Percentiles rank a stretch among this genome's conserved stretches.
Conservation (phyloP, 1,139 yeast species). For the Pichia sp. region DNA sequence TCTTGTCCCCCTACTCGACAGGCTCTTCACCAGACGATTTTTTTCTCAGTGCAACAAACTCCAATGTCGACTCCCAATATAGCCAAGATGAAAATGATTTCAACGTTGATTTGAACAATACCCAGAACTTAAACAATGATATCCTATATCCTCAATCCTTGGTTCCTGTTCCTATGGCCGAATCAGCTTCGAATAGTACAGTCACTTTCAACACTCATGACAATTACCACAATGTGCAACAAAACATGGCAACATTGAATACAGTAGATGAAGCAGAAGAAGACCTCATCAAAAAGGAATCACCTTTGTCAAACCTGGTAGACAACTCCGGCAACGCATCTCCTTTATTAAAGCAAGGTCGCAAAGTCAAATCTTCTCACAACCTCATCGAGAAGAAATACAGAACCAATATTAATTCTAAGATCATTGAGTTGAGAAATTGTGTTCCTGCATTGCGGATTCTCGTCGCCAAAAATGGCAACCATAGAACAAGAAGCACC, state of each 20-base stretch:
- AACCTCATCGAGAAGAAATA: slow-evolving; percentile 77
- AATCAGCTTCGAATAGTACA: slow-evolving; percentile 29
- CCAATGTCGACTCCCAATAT: slow-evolving; percentile 20
- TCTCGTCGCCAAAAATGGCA: slow-evolving; percentile 33
- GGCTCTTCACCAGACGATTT: slow-evolving; percentile 35
- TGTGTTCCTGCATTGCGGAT: slow-evolving; percentile 66
- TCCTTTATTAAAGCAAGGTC: slow-evolving; percentile 17
- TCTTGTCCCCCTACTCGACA: slow-evolving; percentile 31
- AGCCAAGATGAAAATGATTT: slow-evolving; percentile 14
- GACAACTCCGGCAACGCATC: not conserved
- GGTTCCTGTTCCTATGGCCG: slow-evolving; percentile 28
- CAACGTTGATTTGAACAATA: slow-evolving; percentile 10
- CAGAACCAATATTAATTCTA: slow-evolving; percentile 70
- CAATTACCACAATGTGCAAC: slow-evolving; percentile 13
- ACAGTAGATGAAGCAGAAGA: slow-evolving; percentile 24
- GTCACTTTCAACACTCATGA: slow-evolving; percentile 24
- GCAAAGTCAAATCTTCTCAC: slow-evolving; percentile 58
- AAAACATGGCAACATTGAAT: slow-evolving; percentile 16
- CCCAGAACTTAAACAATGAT: slow-evolving; percentile 14
- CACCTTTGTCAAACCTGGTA: not conserved
- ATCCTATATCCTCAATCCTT: slow-evolving; percentile 17
- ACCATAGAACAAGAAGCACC: slow-evolving; percentile 27
- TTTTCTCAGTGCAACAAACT: slow-evolving; percentile 20
- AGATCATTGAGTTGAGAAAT: slow-evolving; percentile 65
- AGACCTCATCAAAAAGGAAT: slow-evolving; percentile 13